phyloP scores from a whole-genome alignment of 768 basidiomycete genomes.

The Psilocybe cyanescens region DNA sequence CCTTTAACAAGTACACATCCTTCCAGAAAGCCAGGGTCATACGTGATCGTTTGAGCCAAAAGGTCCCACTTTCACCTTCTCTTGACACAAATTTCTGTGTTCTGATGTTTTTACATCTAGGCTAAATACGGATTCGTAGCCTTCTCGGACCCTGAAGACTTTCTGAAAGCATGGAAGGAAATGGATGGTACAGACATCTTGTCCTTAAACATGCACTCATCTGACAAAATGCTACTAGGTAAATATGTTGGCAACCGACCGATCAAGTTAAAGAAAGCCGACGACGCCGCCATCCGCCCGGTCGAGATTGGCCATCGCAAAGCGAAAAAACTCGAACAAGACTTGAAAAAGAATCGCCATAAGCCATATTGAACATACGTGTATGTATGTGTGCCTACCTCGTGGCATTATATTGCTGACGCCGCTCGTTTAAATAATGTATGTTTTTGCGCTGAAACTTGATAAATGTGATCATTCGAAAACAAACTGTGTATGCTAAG shows the following conservation, averaged over 20 bases:
- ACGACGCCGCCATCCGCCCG: slow-evolving; percentile 80
- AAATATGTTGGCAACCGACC: slow-evolving; percentile 99
- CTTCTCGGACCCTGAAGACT: slow-evolving; percentile 98
- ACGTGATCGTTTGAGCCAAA: slow-evolving; percentile 90
- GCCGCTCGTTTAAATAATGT: slow-evolving; percentile 8
- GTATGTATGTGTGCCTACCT: slow-evolving; percentile 25
- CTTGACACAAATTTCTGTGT: not conserved
- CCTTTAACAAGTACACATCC: slow-evolving; percentile 91
- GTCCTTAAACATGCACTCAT: not conserved
- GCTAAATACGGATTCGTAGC: slow-evolving; percentile 98
- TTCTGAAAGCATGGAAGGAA: slow-evolving; percentile 98
- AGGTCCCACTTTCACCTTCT: slow-evolving; percentile 49
- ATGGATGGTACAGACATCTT: slow-evolving; percentile 83
- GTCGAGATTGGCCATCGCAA: slow-evolving; percentile 95
- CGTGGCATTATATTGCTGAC: slow-evolving; percentile 20
- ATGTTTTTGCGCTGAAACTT: not conserved
- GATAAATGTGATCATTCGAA: not conserved
- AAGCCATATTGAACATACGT: slow-evolving; percentile 68
- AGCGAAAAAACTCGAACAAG: slow-evolving; percentile 87
- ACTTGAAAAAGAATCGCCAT: slow-evolving; percentile 88
- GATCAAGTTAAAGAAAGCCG: slow-evolving; percentile 95
- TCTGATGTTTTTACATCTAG: slow-evolving; percentile 39
- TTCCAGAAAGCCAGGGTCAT: slow-evolving; percentile 97
- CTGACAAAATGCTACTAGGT: slow-evolving; percentile 42
- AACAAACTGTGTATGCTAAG: no score